A percentile compares a stretch with the other conserved stretches of the same genome.
phyloP scores from a whole-genome alignment of 2,329 filamentous ascomycete species.

The Teratosphaeria destructans region DNA sequence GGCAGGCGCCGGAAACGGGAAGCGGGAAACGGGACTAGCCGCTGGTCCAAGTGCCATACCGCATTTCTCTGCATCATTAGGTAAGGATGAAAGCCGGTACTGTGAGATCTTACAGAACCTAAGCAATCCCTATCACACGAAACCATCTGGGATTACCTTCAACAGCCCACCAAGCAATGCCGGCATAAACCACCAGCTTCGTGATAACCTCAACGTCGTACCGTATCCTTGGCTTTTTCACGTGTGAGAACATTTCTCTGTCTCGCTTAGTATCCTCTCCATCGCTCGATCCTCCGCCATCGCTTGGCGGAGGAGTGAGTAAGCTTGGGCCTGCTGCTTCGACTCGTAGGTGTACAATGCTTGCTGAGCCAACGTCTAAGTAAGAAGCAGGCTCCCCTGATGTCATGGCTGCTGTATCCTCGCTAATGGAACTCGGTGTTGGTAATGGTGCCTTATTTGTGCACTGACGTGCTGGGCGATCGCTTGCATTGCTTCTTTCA shows the following conservation, averaged over 20 bases:
- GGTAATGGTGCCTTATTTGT: background rate
- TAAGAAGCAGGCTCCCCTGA: slow-evolving; percentile 3
- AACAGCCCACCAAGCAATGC: slow-evolving; percentile 73
- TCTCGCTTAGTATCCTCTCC: slow-evolving; percentile 28
- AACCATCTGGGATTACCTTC: slow-evolving; percentile 66
- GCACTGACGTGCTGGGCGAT: background rate
- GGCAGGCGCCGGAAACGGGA: background rate
- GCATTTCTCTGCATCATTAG: background rate
- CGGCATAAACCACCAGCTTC: slow-evolving; percentile 87
- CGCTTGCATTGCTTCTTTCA: background rate
- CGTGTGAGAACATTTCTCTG: slow-evolving; percentile 67
- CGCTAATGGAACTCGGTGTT: background rate
- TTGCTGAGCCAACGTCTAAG: background rate
- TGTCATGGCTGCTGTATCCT: slow-evolving; percentile 2
- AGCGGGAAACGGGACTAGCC: background rate
- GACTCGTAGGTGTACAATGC: slow-evolving; percentile 13
- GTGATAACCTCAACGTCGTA: slow-evolving; percentile 99
- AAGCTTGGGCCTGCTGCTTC: slow-evolving; percentile 23
- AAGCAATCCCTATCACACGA: slow-evolving; percentile 12
- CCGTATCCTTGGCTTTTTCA: slow-evolving; percentile 77
- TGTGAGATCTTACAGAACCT: background rate
- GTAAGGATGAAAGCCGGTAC: background rate
- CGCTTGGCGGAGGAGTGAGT: slow-evolving; percentile 24
- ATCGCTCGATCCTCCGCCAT: slow-evolving; percentile 17
- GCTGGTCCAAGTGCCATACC: background rate